These are phyloP conservation scores for Malassezia dermatis DNA, from an alignment of 1,284 basidiomycete genomes.

Conservation along the genomic window DNA sequence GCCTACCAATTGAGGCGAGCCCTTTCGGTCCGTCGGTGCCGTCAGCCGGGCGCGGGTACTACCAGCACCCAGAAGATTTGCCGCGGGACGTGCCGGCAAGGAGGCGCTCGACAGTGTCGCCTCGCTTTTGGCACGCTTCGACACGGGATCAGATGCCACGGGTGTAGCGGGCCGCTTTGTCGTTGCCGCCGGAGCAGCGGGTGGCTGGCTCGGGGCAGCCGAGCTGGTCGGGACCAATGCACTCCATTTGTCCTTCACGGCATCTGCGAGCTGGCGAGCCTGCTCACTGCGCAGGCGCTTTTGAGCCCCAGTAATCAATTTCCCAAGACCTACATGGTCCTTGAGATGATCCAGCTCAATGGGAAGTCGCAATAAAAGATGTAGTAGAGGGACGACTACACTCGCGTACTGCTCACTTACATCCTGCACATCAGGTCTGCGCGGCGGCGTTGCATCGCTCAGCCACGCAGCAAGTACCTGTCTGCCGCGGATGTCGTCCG, in stretches of 20 bases:
- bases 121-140: conserved; percentile 2
- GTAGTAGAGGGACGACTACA: conserved; percentile 23
- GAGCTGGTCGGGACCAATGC: conserved; percentile 16
- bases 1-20: conserved; percentile 7
- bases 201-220: background rate
- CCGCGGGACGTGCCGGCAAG: background rate
- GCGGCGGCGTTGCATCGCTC: conserved; percentile 17
- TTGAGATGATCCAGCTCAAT: conserved; percentile 25
- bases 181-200: background rate
- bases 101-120: background rate
- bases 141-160: background rate
- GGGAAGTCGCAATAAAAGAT: conserved; percentile 19
- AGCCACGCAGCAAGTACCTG: conserved; percentile 15
- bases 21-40: conserved; percentile 1
- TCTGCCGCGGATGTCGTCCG: conserved; percentile 9
- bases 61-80: background rate
- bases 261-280: conserved; percentile 19
- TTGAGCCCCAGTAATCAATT: conserved; percentile 25
- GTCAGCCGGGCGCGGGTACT: background rate
- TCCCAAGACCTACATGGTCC: conserved; percentile 29
- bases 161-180: conserved; percentile 8
- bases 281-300: conserved; percentile 18
- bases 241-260: conserved; percentile 26
- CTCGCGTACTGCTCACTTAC: conserved; percentile 24
- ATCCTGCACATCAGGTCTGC: conserved; percentile 18